phyloP scores from a whole-genome alignment of 257 asterid genomes.

The Lithospermum erythrorhizon region DNA sequence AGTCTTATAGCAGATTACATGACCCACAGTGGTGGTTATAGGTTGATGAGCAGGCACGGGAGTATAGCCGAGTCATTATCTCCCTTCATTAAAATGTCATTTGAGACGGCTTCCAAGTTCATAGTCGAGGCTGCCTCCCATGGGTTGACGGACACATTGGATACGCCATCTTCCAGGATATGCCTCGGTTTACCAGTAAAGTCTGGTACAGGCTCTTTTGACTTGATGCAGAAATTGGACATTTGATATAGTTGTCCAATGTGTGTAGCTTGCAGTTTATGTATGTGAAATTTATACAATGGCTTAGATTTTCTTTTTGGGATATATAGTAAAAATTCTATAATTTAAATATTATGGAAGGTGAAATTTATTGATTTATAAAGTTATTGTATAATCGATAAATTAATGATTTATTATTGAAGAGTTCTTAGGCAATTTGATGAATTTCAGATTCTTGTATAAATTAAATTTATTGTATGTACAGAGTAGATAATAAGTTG shows the following conservation, averaged over 20 bases:
- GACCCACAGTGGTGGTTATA: constrained; percentile 83
- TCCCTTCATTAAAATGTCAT: constrained; percentile 77
- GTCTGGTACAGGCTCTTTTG: constrained; percentile 84
- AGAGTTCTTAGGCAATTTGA: no score
- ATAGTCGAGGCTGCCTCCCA: constrained; percentile 73
- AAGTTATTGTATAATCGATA: no score
- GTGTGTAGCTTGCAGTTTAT: neutral
- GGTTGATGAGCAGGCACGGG: constrained; percentile 86
- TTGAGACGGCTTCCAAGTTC: constrained; percentile 82
- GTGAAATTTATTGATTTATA: no score
- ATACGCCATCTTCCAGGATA: constrained; percentile 71
- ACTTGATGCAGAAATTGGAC: constrained; percentile 67
- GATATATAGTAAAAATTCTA: no score
- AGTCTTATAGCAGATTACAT: constrained; percentile 79
- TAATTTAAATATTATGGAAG: no score
- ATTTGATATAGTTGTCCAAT: constrained; percentile 3
- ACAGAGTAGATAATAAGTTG: no score
- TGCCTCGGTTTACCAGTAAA: constrained; percentile 89
- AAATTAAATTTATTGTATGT: no score
- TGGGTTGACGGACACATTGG: constrained; percentile 53
- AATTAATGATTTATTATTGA: no score
- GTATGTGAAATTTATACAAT: no score
- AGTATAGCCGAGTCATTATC: constrained; percentile 65
- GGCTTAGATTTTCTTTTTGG: no score
- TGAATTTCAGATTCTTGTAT: no score